A percentile compares a stretch with the other conserved stretches of the same genome.
Conservation (phyloP, 371 early-diverging fungal species). For the Lichtheimia ramosa region DNA sequence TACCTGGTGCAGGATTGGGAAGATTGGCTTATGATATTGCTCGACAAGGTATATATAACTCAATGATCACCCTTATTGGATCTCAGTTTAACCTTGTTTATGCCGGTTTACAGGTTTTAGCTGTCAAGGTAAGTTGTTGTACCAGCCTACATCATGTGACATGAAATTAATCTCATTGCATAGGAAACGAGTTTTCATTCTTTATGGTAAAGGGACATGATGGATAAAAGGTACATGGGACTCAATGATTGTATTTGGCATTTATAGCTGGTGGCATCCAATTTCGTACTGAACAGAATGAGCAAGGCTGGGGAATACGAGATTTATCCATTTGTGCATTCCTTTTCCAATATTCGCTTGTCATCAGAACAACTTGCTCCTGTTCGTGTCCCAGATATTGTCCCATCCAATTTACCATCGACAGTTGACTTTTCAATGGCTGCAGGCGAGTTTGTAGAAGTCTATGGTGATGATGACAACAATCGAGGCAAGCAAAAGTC, state of each 20-base stretch:
- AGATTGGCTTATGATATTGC: constrained; percentile 88
- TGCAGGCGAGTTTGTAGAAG: constrained; percentile 94
- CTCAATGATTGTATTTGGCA: constrained; percentile 14
- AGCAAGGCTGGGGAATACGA: constrained; percentile 40
- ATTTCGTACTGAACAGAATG: constrained; percentile 82
- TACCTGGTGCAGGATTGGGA: constrained; percentile 92
- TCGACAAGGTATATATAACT: constrained; percentile 42
- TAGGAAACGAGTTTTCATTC: constrained; percentile 79
- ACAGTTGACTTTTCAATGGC: constrained; percentile 91
- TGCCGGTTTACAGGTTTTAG: constrained; percentile 67
- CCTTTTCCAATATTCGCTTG: constrained; percentile 78
- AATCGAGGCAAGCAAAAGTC: constrained; percentile 43
- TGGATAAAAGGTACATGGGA: neutral
- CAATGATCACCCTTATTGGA: neutral
- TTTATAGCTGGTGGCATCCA: constrained; percentile 80
- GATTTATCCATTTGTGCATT: constrained; percentile 90
- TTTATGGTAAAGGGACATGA: constrained; percentile 55
- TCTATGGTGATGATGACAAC: constrained; percentile 62
- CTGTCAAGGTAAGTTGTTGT: constrained; percentile 70
- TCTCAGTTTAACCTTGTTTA: neutral
- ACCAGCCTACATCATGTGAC: neutral
- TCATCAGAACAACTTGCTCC: constrained; percentile 63
- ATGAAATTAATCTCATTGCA: neutral
- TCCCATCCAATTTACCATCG: constrained; percentile 63
- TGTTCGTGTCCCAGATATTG: constrained; percentile 81